Conservation (phyloP, 192 early-diverging fungal species). For the Paraglomus brasilianum region DNA sequence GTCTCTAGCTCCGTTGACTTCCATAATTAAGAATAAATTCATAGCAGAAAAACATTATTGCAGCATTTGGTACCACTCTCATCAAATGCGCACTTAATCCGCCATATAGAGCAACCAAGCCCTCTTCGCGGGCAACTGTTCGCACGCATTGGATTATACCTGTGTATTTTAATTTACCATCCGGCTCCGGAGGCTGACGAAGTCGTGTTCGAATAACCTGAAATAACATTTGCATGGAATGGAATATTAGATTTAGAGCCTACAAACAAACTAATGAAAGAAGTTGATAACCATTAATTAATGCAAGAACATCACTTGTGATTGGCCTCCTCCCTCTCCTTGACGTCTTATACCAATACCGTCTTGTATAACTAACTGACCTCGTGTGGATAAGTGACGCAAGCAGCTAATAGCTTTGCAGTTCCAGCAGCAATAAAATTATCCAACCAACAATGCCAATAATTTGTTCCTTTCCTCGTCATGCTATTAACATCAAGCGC, state of each 20-base stretch:
- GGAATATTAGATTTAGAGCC: no score
- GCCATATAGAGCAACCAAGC: constrained; percentile 83
- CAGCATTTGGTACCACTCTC: constrained; percentile 94
- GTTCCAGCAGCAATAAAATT: constrained; percentile 79
- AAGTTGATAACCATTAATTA: no score
- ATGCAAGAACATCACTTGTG: no score
- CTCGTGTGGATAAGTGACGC: constrained; percentile 94
- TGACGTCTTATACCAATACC: no score
- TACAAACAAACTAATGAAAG: no score
- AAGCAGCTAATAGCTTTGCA: constrained; percentile 86
- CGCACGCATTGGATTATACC: constrained; percentile 62
- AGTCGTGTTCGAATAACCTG: constrained; percentile 77
- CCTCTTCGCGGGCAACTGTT: constrained; percentile 74
- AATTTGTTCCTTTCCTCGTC: constrained; percentile 37
- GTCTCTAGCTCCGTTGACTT: constrained; percentile 31
- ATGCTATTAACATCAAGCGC: constrained; percentile 15
- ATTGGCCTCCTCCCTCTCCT: no score
- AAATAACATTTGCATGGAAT: background rate
- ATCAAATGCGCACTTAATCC: constrained; percentile 94
- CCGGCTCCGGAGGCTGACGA: constrained; percentile 73
- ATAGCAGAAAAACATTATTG: constrained; percentile 90
- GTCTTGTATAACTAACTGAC: constrained; percentile 40
- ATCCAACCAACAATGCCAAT: constrained; percentile 71
- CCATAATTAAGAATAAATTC: constrained; percentile 65
- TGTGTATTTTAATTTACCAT: constrained; percentile 71